Evolutionary conservation across 306 rosid genomes (phyloP), one percentile per base, ranked within the genome.

Genomic region (Prunus kanzakura): DNA sequence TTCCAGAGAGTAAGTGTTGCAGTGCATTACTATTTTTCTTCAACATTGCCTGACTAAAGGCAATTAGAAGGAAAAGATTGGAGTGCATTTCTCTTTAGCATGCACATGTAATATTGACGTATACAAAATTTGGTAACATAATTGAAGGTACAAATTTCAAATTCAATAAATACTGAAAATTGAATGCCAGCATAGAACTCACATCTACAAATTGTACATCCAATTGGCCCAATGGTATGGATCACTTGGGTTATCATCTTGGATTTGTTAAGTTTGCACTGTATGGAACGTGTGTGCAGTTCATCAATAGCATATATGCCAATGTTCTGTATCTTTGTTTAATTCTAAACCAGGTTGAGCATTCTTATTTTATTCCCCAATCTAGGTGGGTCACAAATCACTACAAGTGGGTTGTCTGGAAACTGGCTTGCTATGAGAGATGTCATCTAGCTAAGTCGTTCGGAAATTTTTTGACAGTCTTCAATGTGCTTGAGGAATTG

Each of bases 341-440:
- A 22, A 49, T 25, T 22, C 20, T 69, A 27, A 51, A 51, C 43
- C 62, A 35, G 66, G 38, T 74, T 77, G 69, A 29, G 68, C 22
- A 54, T 79, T 81, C 67, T 80, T 81, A 22, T 22, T n/a, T 49
- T 52, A 52, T 79, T 41, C 72, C 67, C 79, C 67, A 75, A 61
- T 86, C 54, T 71, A 94, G 98, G 86, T 94, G 98, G 98, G 95
- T 90, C 73, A 72, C 57, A 25, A 94, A 91, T 87, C 98, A 92
- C 84, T 91, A 86, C 92, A 90, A 87, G 80, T 92, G 97, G 98
- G 88, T 92, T 80, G 89, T 92, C 67, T 94, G 98, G 98, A 94
- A 94, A 80, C 84, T 94, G 77, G 95, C 95, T 74, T 92, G 93
- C 79, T 92, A 94, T 51, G 97, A 87, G 80, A 86, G 96, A 84